Conservation (phyloP, 257 asterid species). For the Paraleonurus japonicus region DNA sequence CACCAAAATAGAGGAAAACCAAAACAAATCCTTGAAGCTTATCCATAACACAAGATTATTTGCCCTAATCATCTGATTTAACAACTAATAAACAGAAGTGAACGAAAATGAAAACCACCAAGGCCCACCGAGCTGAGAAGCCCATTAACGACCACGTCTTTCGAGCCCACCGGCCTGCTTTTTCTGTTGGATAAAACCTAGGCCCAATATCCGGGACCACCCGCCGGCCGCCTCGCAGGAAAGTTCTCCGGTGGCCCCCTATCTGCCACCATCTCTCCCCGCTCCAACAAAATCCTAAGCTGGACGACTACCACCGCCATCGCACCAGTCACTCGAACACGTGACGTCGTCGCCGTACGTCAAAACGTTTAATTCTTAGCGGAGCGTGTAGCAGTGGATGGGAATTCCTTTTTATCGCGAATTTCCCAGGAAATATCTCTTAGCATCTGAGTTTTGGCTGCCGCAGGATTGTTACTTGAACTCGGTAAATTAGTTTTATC, state of each 20-base stretch:
- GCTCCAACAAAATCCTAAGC: conserved; percentile 18
- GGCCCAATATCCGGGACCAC: conserved; percentile 43
- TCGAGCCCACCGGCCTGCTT: conserved; percentile 26
- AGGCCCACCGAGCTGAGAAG: conserved; percentile 41
- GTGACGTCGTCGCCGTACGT: conserved; percentile 10
- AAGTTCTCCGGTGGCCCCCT: conserved; percentile 19
- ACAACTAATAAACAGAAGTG: background rate
- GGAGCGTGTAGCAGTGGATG: conserved; percentile 25
- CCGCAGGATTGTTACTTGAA: conserved; percentile 30
- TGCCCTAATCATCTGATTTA: conserved; percentile 1
- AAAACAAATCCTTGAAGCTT: background rate
- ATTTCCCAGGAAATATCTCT: conserved; percentile 49
- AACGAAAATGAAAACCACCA: too few relatives aligned
- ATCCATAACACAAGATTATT: background rate
- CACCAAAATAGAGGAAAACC: background rate
- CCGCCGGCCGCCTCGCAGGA: conserved; percentile 28
- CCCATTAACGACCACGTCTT: conserved; percentile 38
- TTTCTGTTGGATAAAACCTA: conserved; percentile 32
- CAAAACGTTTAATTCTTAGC: too few relatives aligned
- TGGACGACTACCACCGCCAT: conserved; percentile 10
- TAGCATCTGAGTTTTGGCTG: conserved; percentile 32
- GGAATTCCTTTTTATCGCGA: conserved; percentile 41
- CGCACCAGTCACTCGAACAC: conserved; percentile 10
- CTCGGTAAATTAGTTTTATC: conserved; percentile 31
- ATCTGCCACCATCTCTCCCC: conserved; percentile 20